Conservation (phyloP, 177 flowering plant genomes). For the Vitis hybrid region DNA sequence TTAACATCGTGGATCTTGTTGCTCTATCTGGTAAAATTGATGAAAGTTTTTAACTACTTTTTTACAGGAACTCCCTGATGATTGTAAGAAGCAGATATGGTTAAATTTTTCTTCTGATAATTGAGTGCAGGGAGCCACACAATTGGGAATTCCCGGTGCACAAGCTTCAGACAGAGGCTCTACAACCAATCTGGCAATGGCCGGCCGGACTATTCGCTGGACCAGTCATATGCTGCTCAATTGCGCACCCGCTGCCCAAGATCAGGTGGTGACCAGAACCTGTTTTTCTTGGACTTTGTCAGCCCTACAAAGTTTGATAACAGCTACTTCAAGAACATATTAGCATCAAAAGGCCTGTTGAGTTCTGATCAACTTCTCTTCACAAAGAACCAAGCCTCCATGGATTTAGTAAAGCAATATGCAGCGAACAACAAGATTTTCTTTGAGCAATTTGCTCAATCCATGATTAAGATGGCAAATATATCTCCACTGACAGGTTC, state of each 20-base stretch:
- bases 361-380: slow-evolving; percentile 75
- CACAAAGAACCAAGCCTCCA: slow-evolving; percentile 47
- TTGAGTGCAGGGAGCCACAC: slow-evolving; percentile 89
- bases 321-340: slow-evolving; percentile 76
- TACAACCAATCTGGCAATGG: slow-evolving; percentile 90
- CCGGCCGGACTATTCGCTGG: slow-evolving; percentile 57
- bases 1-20: slow-evolving; percentile 75
- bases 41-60: background rate
- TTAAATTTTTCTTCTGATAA: no score
- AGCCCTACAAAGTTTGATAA: slow-evolving; percentile 76
- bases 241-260: slow-evolving; percentile 63
- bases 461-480: slow-evolving; percentile 88
- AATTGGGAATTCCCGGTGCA: slow-evolving; percentile 79
- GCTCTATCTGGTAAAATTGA: slow-evolving; percentile 73
- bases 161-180: slow-evolving; percentile 88
- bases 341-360: slow-evolving; percentile 65
- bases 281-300: slow-evolving; percentile 66
- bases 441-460: slow-evolving; percentile 80
- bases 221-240: slow-evolving; percentile 58
- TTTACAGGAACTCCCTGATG: background rate
- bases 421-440: slow-evolving; percentile 58
- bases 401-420: slow-evolving; percentile 63
- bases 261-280: slow-evolving; percentile 89
- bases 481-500: slow-evolving; percentile 75
- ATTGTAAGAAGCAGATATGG: background rate